phyloP scores from a whole-genome alignment of 306 rosid genomes.

The Malus sylvestris region DNA sequence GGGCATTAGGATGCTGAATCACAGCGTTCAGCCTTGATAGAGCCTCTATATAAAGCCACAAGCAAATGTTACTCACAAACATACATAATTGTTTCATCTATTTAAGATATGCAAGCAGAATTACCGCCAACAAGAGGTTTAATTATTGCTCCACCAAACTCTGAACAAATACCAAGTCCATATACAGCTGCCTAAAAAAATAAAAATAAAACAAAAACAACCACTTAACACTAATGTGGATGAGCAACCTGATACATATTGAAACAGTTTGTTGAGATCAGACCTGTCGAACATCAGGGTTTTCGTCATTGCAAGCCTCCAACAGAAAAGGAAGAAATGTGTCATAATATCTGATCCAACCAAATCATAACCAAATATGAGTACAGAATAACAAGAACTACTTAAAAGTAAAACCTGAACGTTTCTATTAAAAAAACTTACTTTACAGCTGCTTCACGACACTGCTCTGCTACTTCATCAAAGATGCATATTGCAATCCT shows the following conservation, averaged over 20 bases:
- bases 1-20: slow-evolving; percentile 77
- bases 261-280: slow-evolving; percentile 16
- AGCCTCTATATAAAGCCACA: slow-evolving; percentile 55
- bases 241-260: not conserved
- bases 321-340: slow-evolving; percentile 81
- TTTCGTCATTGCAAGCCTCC: slow-evolving; percentile 96
- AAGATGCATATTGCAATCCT: slow-evolving; percentile 95
- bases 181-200: slow-evolving; percentile 79
- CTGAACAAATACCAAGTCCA: slow-evolving; percentile 97
- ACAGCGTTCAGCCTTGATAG: slow-evolving; percentile 82
- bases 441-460: slow-evolving; percentile 91
- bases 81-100: not conserved
- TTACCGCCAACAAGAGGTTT: slow-evolving; percentile 88
- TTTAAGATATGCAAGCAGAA: not conserved
- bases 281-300: slow-evolving; percentile 95
- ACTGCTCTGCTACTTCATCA: slow-evolving; percentile 96
- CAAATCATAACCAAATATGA: slow-evolving; percentile 10
- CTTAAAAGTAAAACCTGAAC: not conserved
- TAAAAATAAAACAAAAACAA: slow-evolving; percentile 1
- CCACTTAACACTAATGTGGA: not conserved
- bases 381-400: slow-evolving; percentile 1
- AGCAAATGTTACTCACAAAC: not conserved
- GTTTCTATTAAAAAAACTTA: slow-evolving; percentile 11
- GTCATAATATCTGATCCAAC: slow-evolving; percentile 70
- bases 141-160: slow-evolving; percentile 82